Conservation (phyloP, 768 basidiomycete genomes). For the Suillus tomentosus region DNA sequence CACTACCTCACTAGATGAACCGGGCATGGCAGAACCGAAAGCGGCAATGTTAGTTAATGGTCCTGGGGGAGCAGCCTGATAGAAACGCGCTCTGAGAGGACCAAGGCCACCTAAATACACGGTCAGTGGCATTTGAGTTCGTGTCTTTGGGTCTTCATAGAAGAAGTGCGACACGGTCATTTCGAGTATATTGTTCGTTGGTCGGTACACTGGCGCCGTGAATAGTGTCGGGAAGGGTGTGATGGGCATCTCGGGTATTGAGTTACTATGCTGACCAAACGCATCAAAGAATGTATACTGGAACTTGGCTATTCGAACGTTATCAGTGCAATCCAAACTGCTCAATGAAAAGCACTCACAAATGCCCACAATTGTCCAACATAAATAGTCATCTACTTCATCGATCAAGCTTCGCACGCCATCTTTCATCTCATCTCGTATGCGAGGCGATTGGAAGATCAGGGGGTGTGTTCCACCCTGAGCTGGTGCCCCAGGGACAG, state of each 20-base stretch:
- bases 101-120: constrained; percentile 91
- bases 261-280: constrained; percentile 70
- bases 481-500: constrained; percentile 73
- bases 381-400: constrained; percentile 92
- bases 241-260: constrained; percentile 76
- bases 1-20: constrained; percentile 36
- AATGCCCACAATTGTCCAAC: constrained; percentile 95
- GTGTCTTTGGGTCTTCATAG: constrained; percentile 70
- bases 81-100: constrained; percentile 76
- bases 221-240: constrained; percentile 90
- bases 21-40: constrained; percentile 52
- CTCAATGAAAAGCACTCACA: constrained; percentile 53
- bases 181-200: constrained; percentile 72
- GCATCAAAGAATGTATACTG: constrained; percentile 95
- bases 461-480: constrained; percentile 82
- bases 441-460: constrained; percentile 75
- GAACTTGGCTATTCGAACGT: constrained; percentile 69
- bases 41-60: constrained; percentile 64
- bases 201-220: constrained; percentile 74
- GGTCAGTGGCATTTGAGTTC: constrained; percentile 70
- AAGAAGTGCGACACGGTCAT: constrained; percentile 89
- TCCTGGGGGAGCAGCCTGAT: constrained; percentile 70
- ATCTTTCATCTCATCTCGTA: constrained; percentile 82
- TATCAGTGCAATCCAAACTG: constrained; percentile 17
- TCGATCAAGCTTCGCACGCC: constrained; percentile 76